Base-by-base conservation (phyloP, 768 basidiomycete species). In the Tylopilus subfusipes region DNA sequence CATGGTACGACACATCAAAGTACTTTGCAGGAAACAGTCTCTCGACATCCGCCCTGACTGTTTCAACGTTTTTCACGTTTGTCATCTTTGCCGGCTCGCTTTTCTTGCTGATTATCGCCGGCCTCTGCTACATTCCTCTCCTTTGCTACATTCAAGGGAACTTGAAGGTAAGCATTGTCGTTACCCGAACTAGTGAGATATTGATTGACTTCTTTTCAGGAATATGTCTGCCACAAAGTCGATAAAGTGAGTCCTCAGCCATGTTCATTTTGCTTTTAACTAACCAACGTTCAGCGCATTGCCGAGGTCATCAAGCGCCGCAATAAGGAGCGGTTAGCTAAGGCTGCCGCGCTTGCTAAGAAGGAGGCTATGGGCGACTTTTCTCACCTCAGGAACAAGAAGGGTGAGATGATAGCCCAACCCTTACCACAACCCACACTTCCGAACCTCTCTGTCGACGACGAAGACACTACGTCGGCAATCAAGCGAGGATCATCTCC, bases 141-240 rank as follows among this genome's bases (percentile, higher is more conserved):
- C 80, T 99, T 25, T 88, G 88, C 68, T 93, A 96, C 66, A 98
- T 99, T 62, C 90, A 90, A 67, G 97, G 96, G 19, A 99, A 99
- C 72, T 75, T 99, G 49, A 99, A 99, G 86, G 90, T 87, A 58
- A 54, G 73, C 10, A 31, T 4, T 31, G 0, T 16, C 30, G 33
- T 40, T 12, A 21, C 42, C 19, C 7, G 31, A 44, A 50, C 24
- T 9, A 1, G 18, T 43, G 21, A 10, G n/a, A 46, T 38, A n/a
- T 48, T 44, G 43, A 30, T 48, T 55, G 39, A 57, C 42, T 24
- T 42, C 13, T 40, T 21, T 42, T 14, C 59, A 92, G 87, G 96
- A 99, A 79, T 98, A 97, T 74, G 92, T 91, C 72, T 98, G 95
- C 69, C 93, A 98, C 77, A 97, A 98, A 72, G 93, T 98, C 47